phyloP scores from a whole-genome alignment of 257 asterid species.

The Scutellaria galericulata region DNA sequence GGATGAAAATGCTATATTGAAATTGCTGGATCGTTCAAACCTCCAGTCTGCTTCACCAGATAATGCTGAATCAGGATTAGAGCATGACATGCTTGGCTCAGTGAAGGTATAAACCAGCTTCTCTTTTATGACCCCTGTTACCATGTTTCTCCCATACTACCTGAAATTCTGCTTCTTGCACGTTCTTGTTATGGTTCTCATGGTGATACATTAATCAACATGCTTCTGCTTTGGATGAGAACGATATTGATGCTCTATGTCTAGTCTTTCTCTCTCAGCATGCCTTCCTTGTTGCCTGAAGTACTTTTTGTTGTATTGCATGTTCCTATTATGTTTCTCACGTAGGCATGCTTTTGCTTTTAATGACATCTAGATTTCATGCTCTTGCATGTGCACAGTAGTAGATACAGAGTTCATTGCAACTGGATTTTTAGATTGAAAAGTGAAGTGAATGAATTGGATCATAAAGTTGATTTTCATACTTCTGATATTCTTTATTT shows the following conservation, averaged over 20 bases:
- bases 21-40: conserved; percentile 89
- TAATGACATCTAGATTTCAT: conserved; percentile 15
- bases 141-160: conserved; percentile 21
- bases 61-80: conserved; percentile 72
- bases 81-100: conserved; percentile 93
- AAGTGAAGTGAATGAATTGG: conserved; percentile 6
- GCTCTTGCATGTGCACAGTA: background rate
- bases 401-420: conserved; percentile 4
- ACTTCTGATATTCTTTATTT: background rate
- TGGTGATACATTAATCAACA: conserved; percentile 18
- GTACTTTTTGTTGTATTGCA: conserved; percentile 11
- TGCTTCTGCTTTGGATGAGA: background rate
- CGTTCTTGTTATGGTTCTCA: conserved; percentile 26
- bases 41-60: conserved; percentile 75
- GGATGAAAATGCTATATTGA: conserved; percentile 85
- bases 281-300: conserved; percentile 15
- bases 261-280: background rate
- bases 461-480: conserved; percentile 1
- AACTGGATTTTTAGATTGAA: background rate
- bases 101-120: conserved; percentile 65
- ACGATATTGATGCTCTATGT: background rate
- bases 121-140: conserved; percentile 29
- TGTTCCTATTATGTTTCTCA: conserved; percentile 27
- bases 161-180: conserved; percentile 28
- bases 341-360: conserved; percentile 23